Conservation (phyloP, 345 rosid species). For the Arabis alpina region DNA sequence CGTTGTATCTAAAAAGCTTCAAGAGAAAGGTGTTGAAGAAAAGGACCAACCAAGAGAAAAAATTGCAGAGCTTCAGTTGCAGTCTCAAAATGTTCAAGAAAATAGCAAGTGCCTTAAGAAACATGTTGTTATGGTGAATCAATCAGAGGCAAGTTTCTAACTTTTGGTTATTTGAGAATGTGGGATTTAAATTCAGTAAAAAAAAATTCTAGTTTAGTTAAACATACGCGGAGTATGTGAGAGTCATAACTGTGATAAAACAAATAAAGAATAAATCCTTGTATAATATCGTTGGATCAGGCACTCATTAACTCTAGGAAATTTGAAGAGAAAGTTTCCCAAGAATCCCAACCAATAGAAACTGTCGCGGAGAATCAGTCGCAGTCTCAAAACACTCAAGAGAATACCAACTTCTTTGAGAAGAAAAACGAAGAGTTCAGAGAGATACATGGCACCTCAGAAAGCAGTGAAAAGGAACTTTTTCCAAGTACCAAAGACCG, state of each 20-base stretch:
- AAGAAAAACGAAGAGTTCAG: constrained; percentile 57
- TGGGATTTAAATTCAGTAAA: too few species aligned
- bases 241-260: constrained; percentile 57
- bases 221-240: too few species aligned
- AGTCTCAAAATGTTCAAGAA: constrained; percentile 45
- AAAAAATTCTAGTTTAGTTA: too few species aligned
- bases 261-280: constrained; percentile 66
- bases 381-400: constrained; percentile 45
- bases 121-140: too few species aligned
- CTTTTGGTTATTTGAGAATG: too few species aligned
- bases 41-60: constrained; percentile 48
- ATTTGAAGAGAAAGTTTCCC: constrained; percentile 48
- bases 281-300: constrained; percentile 59
- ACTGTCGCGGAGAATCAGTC: constrained; percentile 50
- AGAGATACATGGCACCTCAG: constrained; percentile 46
- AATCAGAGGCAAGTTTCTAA: too few species aligned
- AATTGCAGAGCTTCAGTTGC: constrained; percentile 52
- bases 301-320: constrained; percentile 53
- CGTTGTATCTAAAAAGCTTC: constrained; percentile 54
- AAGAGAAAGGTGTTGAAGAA: constrained; percentile 53
- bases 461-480: constrained; percentile 41
- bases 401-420: constrained; percentile 43
- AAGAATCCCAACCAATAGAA: constrained; percentile 43
- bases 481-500: constrained; percentile 47
- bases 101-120: constrained; percentile 37